phyloP scores from a whole-genome alignment of 345 rosid genomes.

The Erysimum cheiranthoides region DNA sequence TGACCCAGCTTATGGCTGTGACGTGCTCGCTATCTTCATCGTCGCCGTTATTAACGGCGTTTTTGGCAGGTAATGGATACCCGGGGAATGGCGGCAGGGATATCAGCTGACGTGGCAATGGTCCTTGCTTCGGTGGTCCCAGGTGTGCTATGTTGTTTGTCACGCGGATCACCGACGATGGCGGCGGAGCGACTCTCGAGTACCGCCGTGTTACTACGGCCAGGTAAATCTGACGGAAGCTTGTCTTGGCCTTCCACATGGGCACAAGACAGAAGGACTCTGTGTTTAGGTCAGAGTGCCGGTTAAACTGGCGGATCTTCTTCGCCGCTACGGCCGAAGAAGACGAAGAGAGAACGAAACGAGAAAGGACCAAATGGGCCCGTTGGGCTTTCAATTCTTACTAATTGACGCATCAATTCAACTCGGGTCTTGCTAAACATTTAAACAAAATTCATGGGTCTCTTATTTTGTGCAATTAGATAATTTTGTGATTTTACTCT shows the following conservation, averaged over 20 bases:
- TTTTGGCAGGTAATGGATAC: constrained; percentile 58
- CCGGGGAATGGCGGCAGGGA: constrained; percentile 85
- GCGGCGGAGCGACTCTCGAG: constrained; percentile 66
- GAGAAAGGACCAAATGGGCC: constrained; percentile 11
- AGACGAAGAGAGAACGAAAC: background rate
- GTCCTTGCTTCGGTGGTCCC: constrained; percentile 62
- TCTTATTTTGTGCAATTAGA: background rate
- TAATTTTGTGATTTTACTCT: background rate
- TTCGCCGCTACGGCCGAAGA: constrained; percentile 29
- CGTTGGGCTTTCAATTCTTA: constrained; percentile 17
- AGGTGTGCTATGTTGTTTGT: constrained; percentile 64
- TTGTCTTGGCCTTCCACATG: constrained; percentile 42
- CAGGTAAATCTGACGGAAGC: constrained; percentile 25
- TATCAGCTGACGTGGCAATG: constrained; percentile 86
- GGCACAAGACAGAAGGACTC: background rate
- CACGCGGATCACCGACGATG: constrained; percentile 62
- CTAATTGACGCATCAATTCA: background rate
- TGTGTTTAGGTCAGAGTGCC: background rate
- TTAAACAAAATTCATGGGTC: background rate
- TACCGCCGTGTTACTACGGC: constrained; percentile 42
- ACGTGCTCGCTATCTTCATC: constrained; percentile 46
- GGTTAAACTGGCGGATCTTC: constrained; percentile 7
- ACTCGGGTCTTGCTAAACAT: background rate
- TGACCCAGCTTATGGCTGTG: constrained; percentile 87
- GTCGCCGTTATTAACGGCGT: constrained; percentile 34